These are phyloP conservation scores for Iris macrosiphon DNA, from an alignment of 106 monocot species.

Conservation along the genomic window DNA sequence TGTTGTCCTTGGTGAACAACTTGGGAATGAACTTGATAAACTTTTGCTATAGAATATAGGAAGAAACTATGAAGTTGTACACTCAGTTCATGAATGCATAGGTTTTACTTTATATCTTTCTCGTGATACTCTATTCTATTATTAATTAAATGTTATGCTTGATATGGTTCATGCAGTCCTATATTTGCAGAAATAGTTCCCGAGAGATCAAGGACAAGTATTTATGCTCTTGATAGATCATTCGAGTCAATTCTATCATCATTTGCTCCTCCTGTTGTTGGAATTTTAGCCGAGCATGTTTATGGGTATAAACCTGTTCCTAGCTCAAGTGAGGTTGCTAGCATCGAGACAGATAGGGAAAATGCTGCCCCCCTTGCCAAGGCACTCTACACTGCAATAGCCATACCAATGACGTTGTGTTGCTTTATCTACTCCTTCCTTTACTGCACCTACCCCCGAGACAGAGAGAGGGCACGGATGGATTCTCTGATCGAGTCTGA, in stretches of 20 bases:
- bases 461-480: constrained; percentile 74
- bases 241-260: constrained; percentile 78
- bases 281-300: constrained; percentile 58
- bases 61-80: no score
- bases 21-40: no score
- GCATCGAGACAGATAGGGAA: constrained; percentile 49
- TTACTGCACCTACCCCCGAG: constrained; percentile 75
- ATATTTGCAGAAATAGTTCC: constrained; percentile 98
- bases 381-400: constrained; percentile 78
- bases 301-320: constrained; percentile 64
- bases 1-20: no score
- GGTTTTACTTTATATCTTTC: no score
- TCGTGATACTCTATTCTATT: neutral
- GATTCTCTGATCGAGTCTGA: constrained; percentile 64
- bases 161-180: constrained; percentile 48
- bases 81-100: no score
- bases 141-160: neutral
- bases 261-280: constrained; percentile 87
- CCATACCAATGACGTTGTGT: constrained; percentile 72
- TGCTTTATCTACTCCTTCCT: constrained; percentile 80
- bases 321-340: constrained; percentile 8
- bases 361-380: constrained; percentile 78
- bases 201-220: constrained; percentile 78
- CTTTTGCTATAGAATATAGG: no score
- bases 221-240: constrained; percentile 86